phyloP scores from a whole-genome alignment of 1,284 basidiomycete species.

The Tylopilus sp. region DNA sequence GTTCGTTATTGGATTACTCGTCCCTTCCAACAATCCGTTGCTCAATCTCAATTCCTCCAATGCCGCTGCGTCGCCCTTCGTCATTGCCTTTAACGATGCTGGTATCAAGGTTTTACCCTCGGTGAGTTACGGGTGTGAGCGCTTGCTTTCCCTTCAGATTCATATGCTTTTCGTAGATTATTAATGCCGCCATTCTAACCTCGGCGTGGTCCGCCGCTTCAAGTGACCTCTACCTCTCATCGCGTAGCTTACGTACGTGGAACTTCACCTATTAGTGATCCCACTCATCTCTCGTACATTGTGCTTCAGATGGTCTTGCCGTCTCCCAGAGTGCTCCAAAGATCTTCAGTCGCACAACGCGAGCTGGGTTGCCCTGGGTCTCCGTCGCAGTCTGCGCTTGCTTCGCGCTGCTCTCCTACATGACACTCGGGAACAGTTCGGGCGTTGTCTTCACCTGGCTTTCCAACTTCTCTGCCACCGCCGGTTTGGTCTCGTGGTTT shows the following conservation, averaged over 20 bases:
- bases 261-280: neutral
- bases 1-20: slow-evolving; percentile 50
- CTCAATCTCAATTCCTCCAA: slow-evolving; percentile 35
- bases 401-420: slow-evolving; percentile 54
- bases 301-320: slow-evolving; percentile 49
- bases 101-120: slow-evolving; percentile 52
- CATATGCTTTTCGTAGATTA: slow-evolving; percentile 34
- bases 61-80: slow-evolving; percentile 48
- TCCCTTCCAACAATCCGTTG: slow-evolving; percentile 44
- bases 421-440: slow-evolving; percentile 48
- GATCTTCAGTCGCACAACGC: slow-evolving; percentile 51
- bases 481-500: slow-evolving; percentile 61
- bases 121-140: slow-evolving; percentile 23
- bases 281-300: neutral
- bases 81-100: slow-evolving; percentile 48
- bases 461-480: slow-evolving; percentile 42
- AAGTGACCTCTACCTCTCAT: slow-evolving; percentile 28
- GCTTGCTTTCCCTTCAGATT: neutral
- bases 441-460: slow-evolving; percentile 57
- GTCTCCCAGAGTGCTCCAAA: slow-evolving; percentile 56
- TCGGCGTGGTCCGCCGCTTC: slow-evolving; percentile 56
- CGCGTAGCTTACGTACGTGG: slow-evolving; percentile 24
- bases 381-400: slow-evolving; percentile 47
- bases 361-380: slow-evolving; percentile 56
- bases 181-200: slow-evolving; percentile 64